Conservation (phyloP, 2,329 filamentous ascomycete genomes). For the Paramyrothecium sp. region DNA sequence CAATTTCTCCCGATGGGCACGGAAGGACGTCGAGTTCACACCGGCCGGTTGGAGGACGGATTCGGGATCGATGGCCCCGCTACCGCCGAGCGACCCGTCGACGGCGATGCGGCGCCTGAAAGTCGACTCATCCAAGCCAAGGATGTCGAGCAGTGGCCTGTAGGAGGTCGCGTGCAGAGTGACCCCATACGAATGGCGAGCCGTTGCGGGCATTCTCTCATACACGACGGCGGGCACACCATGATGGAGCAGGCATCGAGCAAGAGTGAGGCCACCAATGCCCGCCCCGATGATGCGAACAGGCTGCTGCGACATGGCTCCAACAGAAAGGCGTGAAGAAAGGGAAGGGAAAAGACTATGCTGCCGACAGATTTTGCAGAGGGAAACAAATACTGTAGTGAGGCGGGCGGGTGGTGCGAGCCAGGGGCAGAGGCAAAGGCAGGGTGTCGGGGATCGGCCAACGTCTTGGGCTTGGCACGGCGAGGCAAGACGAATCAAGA, state of each 20-base stretch:
- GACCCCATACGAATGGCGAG: constrained; percentile 4
- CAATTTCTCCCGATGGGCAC: constrained; percentile 3
- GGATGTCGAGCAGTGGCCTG: constrained; percentile 3
- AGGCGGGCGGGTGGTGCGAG: too few relatives aligned
- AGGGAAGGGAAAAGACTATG: too few relatives aligned
- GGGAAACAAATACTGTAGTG: too few relatives aligned
- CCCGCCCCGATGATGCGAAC: constrained; percentile 7
- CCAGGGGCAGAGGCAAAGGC: too few relatives aligned
- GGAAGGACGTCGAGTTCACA: constrained; percentile 1
- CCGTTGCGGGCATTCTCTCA: constrained; percentile 3
- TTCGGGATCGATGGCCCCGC: constrained; percentile 1
- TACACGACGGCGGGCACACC: constrained; percentile 5
- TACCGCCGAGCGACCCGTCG: constrained; percentile 2
- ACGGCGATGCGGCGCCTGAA: constrained; percentile 6
- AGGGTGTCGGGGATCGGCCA: too few relatives aligned
- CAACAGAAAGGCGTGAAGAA: not conserved
- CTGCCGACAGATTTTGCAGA: too few relatives aligned
- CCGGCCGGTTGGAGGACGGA: constrained; percentile 1
- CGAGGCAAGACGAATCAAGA: too few relatives aligned
- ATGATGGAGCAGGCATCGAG: constrained; percentile 6
- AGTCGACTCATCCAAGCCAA: constrained; percentile 3
- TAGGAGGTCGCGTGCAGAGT: constrained; percentile 4
- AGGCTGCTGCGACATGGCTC: constrained; percentile 4
- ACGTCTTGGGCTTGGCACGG: too few relatives aligned
- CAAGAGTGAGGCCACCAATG: constrained; percentile 6